Conservation (phyloP, 169 alveolate genomes). For the Babesia ovata region DNA sequence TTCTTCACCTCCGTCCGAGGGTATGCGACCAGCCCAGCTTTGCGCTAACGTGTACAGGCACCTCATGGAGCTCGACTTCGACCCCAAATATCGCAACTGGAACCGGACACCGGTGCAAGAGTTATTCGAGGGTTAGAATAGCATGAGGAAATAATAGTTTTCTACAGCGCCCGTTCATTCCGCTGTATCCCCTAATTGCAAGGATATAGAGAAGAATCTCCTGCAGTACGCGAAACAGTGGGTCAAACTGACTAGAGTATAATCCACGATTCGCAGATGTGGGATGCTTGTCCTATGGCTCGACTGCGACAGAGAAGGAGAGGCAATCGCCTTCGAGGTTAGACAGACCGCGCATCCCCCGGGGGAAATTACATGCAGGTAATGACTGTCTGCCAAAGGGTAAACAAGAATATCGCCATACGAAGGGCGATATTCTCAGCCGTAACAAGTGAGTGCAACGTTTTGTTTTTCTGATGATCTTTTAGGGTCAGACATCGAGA, state of each 20-base stretch:
- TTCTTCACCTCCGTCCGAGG: constrained; percentile 93
- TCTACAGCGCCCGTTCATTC: constrained; percentile 86
- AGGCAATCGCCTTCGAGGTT: constrained; percentile 98
- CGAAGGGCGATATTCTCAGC: constrained; percentile 97
- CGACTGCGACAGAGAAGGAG: constrained; percentile 99
- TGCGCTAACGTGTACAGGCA: constrained; percentile 74
- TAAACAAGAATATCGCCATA: constrained; percentile 67
- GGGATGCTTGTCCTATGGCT: constrained; percentile 95
- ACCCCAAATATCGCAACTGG: constrained; percentile 92
- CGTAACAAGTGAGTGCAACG: constrained; percentile 67
- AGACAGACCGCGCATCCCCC: constrained; percentile 62
- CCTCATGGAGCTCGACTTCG: constrained; percentile 94
- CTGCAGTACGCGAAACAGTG: constrained; percentile 88
- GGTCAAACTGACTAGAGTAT: constrained; percentile 69
- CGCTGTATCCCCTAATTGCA: constrained; percentile 81
- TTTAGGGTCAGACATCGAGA: constrained; percentile 82
- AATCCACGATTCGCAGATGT: constrained; percentile 53
- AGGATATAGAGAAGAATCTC: constrained; percentile 85
- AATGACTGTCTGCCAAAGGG: constrained; percentile 59
- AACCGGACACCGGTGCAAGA: constrained; percentile 90
- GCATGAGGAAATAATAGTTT: not conserved
- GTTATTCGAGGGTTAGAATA: constrained; percentile 84
- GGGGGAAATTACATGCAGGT: constrained; percentile 62
- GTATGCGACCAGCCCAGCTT: constrained; percentile 3
- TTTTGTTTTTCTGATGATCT: constrained; percentile 69